Evolutionary conservation across 1,139 yeast species (phyloP), one percentile per base, ranked within the genome.

Genomic region (Geotrichum candidum): DNA sequence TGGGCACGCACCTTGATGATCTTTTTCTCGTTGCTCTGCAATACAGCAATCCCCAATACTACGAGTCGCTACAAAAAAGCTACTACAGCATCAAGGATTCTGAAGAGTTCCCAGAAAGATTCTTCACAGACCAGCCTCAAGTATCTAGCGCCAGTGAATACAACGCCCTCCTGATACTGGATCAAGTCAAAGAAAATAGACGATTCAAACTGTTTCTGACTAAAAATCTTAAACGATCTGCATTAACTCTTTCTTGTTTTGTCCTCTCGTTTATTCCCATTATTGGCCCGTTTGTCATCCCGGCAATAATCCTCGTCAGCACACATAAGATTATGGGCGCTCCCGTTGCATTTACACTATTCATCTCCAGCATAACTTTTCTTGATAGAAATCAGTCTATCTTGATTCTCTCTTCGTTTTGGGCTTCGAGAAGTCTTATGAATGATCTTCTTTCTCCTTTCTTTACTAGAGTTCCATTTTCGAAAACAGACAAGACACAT

Each of bases 301-400:
- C 84, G 0, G 66, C 76, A 0, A 71, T 77, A 7, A 74, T 84
- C 1, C 81, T 82, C 66, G 77, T 74, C 62, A 75, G 77, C 11
- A 77, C 83, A 64, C 74, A 80, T 67, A 76, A 73, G 51, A 78
- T 78, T 38, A 74, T 82, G 15, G 87, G 87, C 1, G 74, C 82
- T 0, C 70, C 79, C 1, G 74, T 82, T 1, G 80, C 86, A 0
- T 61, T 75, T 1, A 65, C 72, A 2, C 71, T 80, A 9, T 77
- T 78, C 56, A 70, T 74, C 1, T 63, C 73, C 2, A 76, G 81
- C 22, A 63, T 78, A 27, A 60, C 76, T 33, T 41, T 41, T 15
- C 48, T 41, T n/a, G 48, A 41, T 2, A 41, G 48, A 41, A 41
- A 41, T 15, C 48, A 41, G 48, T 41, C 48, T 41, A 41, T 41